Evolutionary conservation across 2,329 filamentous ascomycete genomes (phyloP).

Genomic region (Aspergillus latus): DNA sequence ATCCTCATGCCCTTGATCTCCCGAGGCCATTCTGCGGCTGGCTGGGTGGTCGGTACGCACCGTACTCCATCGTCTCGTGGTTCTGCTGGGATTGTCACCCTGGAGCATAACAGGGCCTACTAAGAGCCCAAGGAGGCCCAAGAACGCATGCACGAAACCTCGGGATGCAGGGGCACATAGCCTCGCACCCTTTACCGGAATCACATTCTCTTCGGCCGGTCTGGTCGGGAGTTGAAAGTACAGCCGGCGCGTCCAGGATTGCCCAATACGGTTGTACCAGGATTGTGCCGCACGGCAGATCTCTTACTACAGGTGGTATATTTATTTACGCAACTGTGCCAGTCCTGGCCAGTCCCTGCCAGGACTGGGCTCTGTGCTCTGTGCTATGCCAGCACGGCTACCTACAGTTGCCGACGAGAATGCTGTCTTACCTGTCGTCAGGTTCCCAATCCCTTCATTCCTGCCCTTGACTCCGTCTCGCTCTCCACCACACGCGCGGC

Average conservation of each 20-base stretch:
- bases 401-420: conserved; percentile 1
- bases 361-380: background rate
- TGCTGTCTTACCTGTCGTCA: background rate
- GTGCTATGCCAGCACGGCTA: conserved; percentile 2
- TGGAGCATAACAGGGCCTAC: background rate
- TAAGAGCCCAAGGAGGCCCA: background rate
- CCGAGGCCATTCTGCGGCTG: background rate
- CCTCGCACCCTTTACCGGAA: conserved; percentile 1
- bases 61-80: background rate
- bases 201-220: conserved; percentile 1
- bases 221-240: background rate
- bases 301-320: background rate
- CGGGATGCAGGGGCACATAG: background rate
- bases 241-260: background rate
- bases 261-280: too few relatives aligned
- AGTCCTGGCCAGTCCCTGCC: background rate
- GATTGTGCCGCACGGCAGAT: background rate
- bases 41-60: too few relatives aligned
- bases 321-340: too few relatives aligned
- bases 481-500: too few relatives aligned
- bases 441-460: background rate
- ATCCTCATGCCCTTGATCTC: background rate
- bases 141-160: background rate
- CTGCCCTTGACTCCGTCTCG: too few relatives aligned
- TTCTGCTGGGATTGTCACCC: background rate